Percentiles rank a stretch among this genome's conserved stretches.
Evolutionary conservation across 1,139 yeast species (phyloP).

Genomic region (Hansenula lynferdii): DNA sequence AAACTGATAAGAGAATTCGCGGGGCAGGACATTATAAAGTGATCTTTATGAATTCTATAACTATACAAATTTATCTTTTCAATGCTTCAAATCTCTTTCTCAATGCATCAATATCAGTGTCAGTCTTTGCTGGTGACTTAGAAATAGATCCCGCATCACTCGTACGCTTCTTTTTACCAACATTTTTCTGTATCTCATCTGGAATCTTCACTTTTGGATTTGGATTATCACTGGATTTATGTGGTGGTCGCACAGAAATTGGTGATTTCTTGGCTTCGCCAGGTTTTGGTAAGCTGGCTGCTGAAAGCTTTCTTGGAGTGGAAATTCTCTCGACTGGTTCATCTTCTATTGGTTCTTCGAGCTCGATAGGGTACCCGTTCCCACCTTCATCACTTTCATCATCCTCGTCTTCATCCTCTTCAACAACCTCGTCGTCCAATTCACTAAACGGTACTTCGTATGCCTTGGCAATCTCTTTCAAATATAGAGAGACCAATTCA

Average conservation of each 20-base stretch:
- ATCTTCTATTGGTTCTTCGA: slow-evolving; percentile 20
- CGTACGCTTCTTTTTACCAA: slow-evolving; percentile 18
- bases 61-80: slow-evolving; percentile 20
- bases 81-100: slow-evolving; percentile 52
- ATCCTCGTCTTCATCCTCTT: slow-evolving; percentile 27
- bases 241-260: slow-evolving; percentile 40
- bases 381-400: slow-evolving; percentile 27
- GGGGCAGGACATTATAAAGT: no score
- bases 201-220: slow-evolving; percentile 39
- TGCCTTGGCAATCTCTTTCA: slow-evolving; percentile 77
- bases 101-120: slow-evolving; percentile 42
- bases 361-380: slow-evolving; percentile 21
- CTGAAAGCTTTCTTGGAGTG: slow-evolving; percentile 25
- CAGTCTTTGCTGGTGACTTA: slow-evolving; percentile 20
- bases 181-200: slow-evolving; percentile 28
- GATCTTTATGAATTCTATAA: no score
- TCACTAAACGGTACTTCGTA: slow-evolving; percentile 74
- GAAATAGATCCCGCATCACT: slow-evolving; percentile 22
- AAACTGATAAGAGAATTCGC: no score
- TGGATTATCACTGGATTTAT: slow-evolving; percentile 41
- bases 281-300: slow-evolving; percentile 26
- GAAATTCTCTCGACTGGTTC: slow-evolving; percentile 16
- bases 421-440: slow-evolving; percentile 38
- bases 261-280: slow-evolving; percentile 32
- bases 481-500: slow-evolving; percentile 62